Evolutionary conservation across 129 eudicot species (phyloP), one percentile per base, ranked within the genome.

Genomic region (Lactuca sativa): DNA sequence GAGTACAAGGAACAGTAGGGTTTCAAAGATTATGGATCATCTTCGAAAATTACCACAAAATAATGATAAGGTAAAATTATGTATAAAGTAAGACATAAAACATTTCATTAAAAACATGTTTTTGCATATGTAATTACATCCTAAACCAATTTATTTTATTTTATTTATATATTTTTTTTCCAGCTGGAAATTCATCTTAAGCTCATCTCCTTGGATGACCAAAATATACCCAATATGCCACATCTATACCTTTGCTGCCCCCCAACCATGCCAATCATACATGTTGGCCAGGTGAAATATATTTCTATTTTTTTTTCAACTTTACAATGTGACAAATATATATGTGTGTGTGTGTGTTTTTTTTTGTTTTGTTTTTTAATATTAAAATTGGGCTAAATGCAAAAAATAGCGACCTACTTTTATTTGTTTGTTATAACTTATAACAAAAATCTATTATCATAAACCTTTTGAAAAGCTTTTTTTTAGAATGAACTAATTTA

Each of bases 1-100:
- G 83, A 75, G 52, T 76, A 40, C 87, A 5, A 82, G 92, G 71
- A 72, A 52, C 58, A 76, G 51, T 32, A 82, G 88, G 72, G 57
- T 85, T 31, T 67, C 88, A 17, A 89, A 80, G 88, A 52, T 87
- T 66, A 80, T 74, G 17, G 90, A 89, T 44, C 82, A 71, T 87
- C 85, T 87, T 13, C 82, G 75, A 37, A 76, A 56, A 66, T 62
- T 83, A 61, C 81, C 74, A 57, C 82, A 85, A 74, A 83, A 81
- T 69, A 82, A 73, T 25, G 82, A 75, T 36, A 78, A 62, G 95
- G 97, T 88, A 85, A 69, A 25, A 25, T 25, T 25, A 25, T 25
- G 30, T 25, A 25, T 25, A 25, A 25, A 25, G 30, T 25, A 25
- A 1, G 30, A 25, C 2, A 25, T 25, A 25, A 25, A 25, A 25